Base-by-base conservation (phyloP, 768 basidiomycete species). In the Boletus fagicola region DNA sequence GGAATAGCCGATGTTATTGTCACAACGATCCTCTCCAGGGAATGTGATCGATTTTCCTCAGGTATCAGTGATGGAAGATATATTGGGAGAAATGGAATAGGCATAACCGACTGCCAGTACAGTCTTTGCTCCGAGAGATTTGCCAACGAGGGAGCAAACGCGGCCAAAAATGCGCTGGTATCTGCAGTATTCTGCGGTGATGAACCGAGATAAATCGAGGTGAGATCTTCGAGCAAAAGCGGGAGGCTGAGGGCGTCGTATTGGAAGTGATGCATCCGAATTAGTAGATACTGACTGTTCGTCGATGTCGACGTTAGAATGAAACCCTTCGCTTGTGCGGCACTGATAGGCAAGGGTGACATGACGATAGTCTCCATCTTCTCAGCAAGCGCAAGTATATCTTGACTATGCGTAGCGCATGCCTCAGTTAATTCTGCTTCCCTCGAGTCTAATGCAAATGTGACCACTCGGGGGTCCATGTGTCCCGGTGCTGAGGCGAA, bases 241-340 rank as follows among this genome's bases (percentile, higher is more conserved):
- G 62, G 69, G 31, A 80, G 65, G 62, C 77, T 78, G 76, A 77
- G 76, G 8, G 78, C 80, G 49, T 80, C 80, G 60, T 80, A 81
- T 65, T 80, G 80, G 66, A 79, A 78, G 62, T 80, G 80, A 54
- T 80, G 78, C 33, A 80, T 66, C n/a, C 67, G 65, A n/a, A 74
- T 50, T 10, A 74, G 48, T 5, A 74, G 54, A 45, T 67, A 72
- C n/a, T 49, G 56, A 10, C 42, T 45, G 28, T 43, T 46, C 0
- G 50, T 47, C 10, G 54, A 61, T 28, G 47, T 56, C 26, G 36
- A 60, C 28, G 33, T 56, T 8, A 73, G 26, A 28, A 70, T 59
- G 24, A 63, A 31, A 10, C 65, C 70, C 26, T 56, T 62, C 2
- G 66, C 56, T 44, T 71, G 64, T 18, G 68, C 64, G 12, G 44